Evolutionary conservation across 1,284 basidiomycete genomes (phyloP).

Genomic region (Ceratobasidium theobromae): DNA sequence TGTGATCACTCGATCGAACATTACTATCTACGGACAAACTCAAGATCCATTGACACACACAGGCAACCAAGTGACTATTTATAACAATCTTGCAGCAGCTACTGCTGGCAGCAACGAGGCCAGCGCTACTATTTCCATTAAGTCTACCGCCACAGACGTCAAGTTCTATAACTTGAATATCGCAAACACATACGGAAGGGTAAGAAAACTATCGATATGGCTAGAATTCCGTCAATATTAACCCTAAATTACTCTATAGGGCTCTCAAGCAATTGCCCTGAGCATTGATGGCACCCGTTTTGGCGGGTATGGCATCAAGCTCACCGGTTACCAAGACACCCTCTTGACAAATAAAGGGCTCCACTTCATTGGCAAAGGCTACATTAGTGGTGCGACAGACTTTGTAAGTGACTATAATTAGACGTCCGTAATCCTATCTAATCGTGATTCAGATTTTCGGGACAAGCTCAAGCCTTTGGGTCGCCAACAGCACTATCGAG

Average conservation of each 20-base stretch:
- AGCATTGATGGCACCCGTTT: conserved; percentile 35
- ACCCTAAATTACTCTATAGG: no score
- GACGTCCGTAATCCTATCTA: conserved; percentile 14
- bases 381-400: conserved; percentile 36
- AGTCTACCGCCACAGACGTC: conserved; percentile 2
- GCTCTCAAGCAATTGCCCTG: conserved; percentile 38
- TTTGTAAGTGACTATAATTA: conserved; percentile 32
- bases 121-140: conserved; percentile 18
- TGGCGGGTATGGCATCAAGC: conserved; percentile 36
- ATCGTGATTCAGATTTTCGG: conserved; percentile 7
- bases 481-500: conserved; percentile 31
- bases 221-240: no score
- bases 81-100: conserved; percentile 13
- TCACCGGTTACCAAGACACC: conserved; percentile 38
- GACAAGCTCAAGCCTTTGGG: conserved; percentile 27
- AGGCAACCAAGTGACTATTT: conserved; percentile 17
- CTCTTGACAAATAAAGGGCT: conserved; percentile 37
- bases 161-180: conserved; percentile 29
- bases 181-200: neutral
- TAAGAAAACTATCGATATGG: neutral
- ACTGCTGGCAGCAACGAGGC: conserved; percentile 27
- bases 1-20: conserved; percentile 33
- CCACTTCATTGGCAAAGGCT: conserved; percentile 35
- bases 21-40: conserved; percentile 36
- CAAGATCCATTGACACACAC: conserved; percentile 30